phyloP scores from a whole-genome alignment of 2,329 filamentous ascomycete species.

The Diaporthe aspalathi region DNA sequence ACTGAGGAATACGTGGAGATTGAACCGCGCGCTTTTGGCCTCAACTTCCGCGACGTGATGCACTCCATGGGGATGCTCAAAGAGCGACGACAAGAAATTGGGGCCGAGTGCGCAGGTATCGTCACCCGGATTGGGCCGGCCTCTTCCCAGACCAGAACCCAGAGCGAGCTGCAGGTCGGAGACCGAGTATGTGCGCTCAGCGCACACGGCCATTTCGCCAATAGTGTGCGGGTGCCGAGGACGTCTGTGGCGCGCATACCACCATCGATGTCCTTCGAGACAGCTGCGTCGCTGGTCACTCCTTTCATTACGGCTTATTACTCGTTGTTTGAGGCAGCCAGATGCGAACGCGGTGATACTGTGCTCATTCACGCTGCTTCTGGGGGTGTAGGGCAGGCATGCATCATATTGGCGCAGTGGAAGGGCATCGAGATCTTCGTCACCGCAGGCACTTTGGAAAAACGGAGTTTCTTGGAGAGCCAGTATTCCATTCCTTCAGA shows the following conservation, averaged over 20 bases:
- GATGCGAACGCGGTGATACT: not conserved
- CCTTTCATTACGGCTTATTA: not conserved
- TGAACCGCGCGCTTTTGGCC: not conserved
- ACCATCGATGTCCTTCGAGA: not conserved
- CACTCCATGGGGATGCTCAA: not conserved
- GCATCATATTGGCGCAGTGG: not conserved
- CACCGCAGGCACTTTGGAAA: not conserved
- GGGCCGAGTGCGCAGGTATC: not conserved
- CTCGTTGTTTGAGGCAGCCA: not conserved
- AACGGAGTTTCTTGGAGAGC: not conserved
- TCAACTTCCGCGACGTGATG: not conserved
- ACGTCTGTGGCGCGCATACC: not conserved
- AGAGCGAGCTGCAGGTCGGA: not conserved
- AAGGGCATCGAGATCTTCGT: not conserved
- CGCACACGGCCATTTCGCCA: not conserved
- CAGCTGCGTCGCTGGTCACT: not conserved
- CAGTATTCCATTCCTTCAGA: not conserved
- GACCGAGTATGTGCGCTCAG: not conserved
- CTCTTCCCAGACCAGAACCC: not conserved
- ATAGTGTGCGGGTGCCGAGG: not conserved
- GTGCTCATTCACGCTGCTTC: not conserved
- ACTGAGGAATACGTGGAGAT: not conserved
- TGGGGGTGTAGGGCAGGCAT: not conserved
- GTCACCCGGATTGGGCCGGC: not conserved
- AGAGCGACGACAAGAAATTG: not conserved